phyloP scores from a whole-genome alignment of 2,329 filamentous ascomycete species.

The Talaromyces rugulosus region DNA sequence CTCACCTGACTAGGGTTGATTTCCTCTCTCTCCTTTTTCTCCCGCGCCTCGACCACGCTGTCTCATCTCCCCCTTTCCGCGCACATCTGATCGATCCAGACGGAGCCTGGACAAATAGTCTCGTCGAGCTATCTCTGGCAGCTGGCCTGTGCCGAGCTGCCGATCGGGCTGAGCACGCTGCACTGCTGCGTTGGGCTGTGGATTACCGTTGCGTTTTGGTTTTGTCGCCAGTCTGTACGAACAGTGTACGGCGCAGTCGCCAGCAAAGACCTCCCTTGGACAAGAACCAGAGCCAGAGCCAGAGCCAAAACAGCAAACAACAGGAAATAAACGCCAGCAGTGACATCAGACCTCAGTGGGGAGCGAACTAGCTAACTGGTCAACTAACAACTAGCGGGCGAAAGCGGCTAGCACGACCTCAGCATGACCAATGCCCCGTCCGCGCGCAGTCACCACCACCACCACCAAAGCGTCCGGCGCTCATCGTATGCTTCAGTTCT shows the following conservation, averaged over 20 bases:
- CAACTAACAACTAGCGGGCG: background rate
- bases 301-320: background rate
- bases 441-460: constrained; percentile 20
- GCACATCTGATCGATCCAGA: too few relatives aligned
- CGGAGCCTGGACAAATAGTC: too few relatives aligned
- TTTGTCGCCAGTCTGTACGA: too few relatives aligned
- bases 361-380: background rate
- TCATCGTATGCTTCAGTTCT: constrained; percentile 61
- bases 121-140: background rate
- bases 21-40: background rate
- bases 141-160: background rate
- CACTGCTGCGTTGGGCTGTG: too few relatives aligned
- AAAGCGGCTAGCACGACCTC: constrained; percentile 17
- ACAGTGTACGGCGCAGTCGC: too few relatives aligned
- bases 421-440: constrained; percentile 44
- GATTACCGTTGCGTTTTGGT: too few relatives aligned
- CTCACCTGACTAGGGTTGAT: background rate
- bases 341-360: background rate
- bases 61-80: too few relatives aligned
- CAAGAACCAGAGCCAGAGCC: too few relatives aligned
- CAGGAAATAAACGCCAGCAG: background rate
- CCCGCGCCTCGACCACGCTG: too few relatives aligned
- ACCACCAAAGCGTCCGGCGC: constrained; percentile 40
- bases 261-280: too few relatives aligned
- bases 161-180: too few relatives aligned